Base-by-base conservation (phyloP, 2,329 filamentous ascomycete species). In the Pezicula carpinea region DNA sequence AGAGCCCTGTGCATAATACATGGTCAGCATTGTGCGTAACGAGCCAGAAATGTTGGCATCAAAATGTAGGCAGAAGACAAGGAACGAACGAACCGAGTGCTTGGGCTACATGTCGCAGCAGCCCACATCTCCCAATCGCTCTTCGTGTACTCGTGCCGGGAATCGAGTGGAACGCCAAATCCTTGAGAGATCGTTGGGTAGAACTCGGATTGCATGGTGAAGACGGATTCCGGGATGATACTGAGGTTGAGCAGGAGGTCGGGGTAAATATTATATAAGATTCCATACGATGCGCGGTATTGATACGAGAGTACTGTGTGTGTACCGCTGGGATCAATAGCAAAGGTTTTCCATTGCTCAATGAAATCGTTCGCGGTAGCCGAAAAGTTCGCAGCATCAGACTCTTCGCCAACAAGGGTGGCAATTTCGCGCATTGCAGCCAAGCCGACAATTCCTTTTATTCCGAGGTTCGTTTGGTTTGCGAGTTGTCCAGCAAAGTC, bases 231-330 rank as follows among this genome's bases (percentile, higher is more conserved):
- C 1, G 82, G 80, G 43, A 86, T 80, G 64, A 85, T 33, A 38
- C 15, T 57, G 47, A 85, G 85, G 65, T 82, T 85, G 22, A 85
- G 73, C 38, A 84, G 67, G 6, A 79, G 77, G 61, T 90, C 86
- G 19, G 85, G 84, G 65, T 84, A 92, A 11, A 90, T 74, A 54
- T 87, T 89, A 66, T 91, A 91, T 18, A 90, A 73, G 0, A 85
- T 89, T 6, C 87, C 89, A 86, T 87, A 91, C 43, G 84, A 88
- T 13, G 86, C 86, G 54, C 86, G 85, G 85, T 86, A 90, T 52
- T 87, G 77, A 61, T 92, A 92, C 3, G 86, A 82, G 23, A 92
- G 70, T 64, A 90, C 90, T 22, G 85, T 85, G 60, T 89, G 85
- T 0, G 80, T 80, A 39, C 77, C 75, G 59, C 90, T 86, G 23